Conservation (phyloP, 768 basidiomycete genomes). For the Mycena belliarum region DNA sequence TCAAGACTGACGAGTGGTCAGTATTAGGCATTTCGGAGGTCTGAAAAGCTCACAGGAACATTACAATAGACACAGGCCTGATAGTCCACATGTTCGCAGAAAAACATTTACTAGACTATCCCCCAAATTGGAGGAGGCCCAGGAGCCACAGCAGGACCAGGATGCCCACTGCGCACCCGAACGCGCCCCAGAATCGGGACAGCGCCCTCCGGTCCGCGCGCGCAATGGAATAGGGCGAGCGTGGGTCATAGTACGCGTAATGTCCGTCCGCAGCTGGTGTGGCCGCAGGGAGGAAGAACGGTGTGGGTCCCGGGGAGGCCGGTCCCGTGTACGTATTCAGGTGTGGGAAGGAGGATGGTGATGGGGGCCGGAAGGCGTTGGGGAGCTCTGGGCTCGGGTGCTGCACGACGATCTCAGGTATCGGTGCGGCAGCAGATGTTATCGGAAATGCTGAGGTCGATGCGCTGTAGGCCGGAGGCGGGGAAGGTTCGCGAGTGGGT, state of each 20-base stretch:
- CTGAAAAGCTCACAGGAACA: neutral
- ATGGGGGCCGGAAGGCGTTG: slow-evolving; percentile 20
- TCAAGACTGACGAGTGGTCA: neutral
- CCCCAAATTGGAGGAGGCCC: slow-evolving; percentile 8
- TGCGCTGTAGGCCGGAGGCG: slow-evolving; percentile 12
- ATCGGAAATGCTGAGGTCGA: neutral
- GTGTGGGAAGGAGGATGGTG: slow-evolving; percentile 21
- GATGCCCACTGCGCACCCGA: slow-evolving; percentile 3
- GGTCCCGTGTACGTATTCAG: slow-evolving; percentile 2
- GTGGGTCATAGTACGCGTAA: slow-evolving; percentile 23
- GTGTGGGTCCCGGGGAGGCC: slow-evolving; percentile 16
- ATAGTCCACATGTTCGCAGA: neutral
- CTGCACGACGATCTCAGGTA: neutral
- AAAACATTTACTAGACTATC: neutral
- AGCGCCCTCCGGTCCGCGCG: slow-evolving; percentile 17
- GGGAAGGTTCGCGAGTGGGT: slow-evolving; percentile 2
- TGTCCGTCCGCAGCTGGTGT: neutral
- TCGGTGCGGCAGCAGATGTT: neutral
- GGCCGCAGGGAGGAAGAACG: slow-evolving; percentile 5
- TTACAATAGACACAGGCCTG: neutral
- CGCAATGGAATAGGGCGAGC: slow-evolving; percentile 19
- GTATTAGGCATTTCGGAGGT: neutral
- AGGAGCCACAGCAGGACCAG: slow-evolving; percentile 12
- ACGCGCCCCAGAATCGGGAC: slow-evolving; percentile 14
- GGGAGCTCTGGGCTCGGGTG: slow-evolving; percentile 8